A percentile compares a stretch with the other conserved stretches of the same genome.
These are phyloP conservation scores for Paramecium biaurelia DNA, from an alignment of 73 alveolate species.

Conservation along the genomic window DNA sequence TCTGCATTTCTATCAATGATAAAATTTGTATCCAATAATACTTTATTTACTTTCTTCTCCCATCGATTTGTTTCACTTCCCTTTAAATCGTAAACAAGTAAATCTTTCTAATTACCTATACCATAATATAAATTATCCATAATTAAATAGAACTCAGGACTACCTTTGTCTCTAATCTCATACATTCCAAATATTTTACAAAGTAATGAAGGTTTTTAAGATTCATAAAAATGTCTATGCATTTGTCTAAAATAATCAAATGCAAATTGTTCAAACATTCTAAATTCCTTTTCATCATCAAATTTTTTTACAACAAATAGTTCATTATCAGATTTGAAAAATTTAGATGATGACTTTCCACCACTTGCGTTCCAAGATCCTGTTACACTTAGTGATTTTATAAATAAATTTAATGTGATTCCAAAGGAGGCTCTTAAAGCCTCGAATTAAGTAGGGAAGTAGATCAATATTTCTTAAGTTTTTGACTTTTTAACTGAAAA, in stretches of 20 bases:
- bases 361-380: constrained; percentile 40
- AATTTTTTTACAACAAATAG: constrained; percentile 49
- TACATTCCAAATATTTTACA: constrained; percentile 55
- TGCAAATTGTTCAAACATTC: constrained; percentile 46
- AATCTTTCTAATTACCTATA: neutral
- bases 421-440: constrained; percentile 50
- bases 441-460: constrained; percentile 48
- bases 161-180: neutral
- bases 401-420: neutral
- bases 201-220: constrained; percentile 23
- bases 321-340: constrained; percentile 48
- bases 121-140: constrained; percentile 62
- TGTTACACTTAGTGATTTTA: constrained; percentile 24
- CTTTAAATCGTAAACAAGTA: constrained; percentile 36
- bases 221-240: neutral
- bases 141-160: constrained; percentile 18
- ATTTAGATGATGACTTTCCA: constrained; percentile 39
- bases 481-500: neutral
- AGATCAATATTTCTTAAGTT: neutral
- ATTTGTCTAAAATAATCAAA: constrained; percentile 19
- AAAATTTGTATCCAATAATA: constrained; percentile 46
- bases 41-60: constrained; percentile 7
- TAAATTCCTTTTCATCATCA: constrained; percentile 40
- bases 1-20: constrained; percentile 53
- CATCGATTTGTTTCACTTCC: constrained; percentile 53